phyloP scores from a whole-genome alignment of 768 basidiomycete species.

The Lentinula lateritia region DNA sequence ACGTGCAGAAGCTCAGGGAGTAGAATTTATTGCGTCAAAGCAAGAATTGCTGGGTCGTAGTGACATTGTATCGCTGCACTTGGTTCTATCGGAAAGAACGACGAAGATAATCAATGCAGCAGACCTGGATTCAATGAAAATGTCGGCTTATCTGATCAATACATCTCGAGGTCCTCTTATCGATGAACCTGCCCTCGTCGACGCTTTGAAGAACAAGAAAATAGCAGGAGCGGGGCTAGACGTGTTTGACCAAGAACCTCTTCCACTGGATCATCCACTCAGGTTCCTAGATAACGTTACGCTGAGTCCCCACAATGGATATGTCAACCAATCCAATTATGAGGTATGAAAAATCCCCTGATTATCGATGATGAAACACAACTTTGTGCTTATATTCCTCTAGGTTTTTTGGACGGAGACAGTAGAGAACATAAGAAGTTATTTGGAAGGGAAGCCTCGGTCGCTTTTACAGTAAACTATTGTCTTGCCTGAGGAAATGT shows the following conservation, averaged over 20 bases:
- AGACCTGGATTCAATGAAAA: conserved; percentile 52
- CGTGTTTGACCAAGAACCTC: conserved; percentile 63
- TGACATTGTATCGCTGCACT: conserved; percentile 58
- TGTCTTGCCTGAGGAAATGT: background rate
- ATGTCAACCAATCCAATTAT: conserved; percentile 47
- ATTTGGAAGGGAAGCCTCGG: conserved; percentile 35
- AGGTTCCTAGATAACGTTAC: conserved; percentile 48
- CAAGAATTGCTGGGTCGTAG: conserved; percentile 46
- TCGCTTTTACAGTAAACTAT: conserved; percentile 6
- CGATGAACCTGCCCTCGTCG: conserved; percentile 50
- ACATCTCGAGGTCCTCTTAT: conserved; percentile 64
- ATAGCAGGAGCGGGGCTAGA: conserved; percentile 62
- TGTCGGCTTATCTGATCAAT: conserved; percentile 56
- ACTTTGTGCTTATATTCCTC: conserved; percentile 3
- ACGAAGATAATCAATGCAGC: conserved; percentile 38
- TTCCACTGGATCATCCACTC: conserved; percentile 51
- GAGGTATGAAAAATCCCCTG: conserved; percentile 25
- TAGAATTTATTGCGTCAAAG: conserved; percentile 42
- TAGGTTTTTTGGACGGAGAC: conserved; percentile 48
- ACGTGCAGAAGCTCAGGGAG: conserved; percentile 39
- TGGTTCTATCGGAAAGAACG: conserved; percentile 50
- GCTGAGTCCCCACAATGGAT: conserved; percentile 59
- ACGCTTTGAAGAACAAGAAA: conserved; percentile 35
- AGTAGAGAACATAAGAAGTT: conserved; percentile 52
- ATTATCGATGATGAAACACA: background rate